These are phyloP conservation scores for Priceomyces castillae DNA, from an alignment of 805 yeast genomes.

Conservation along the genomic window DNA sequence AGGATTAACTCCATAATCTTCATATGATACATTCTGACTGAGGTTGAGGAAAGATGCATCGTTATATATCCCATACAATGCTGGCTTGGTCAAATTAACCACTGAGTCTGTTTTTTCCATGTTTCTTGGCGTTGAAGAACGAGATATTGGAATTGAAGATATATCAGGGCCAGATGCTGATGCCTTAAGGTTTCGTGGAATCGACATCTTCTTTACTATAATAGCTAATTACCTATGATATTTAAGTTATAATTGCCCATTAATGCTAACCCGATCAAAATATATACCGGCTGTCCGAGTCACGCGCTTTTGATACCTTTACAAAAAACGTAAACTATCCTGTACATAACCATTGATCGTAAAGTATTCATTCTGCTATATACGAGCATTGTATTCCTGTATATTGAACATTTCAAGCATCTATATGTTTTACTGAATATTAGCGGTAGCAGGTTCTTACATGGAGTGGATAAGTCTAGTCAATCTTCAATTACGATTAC, in stretches of 20 bases:
- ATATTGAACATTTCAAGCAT: too few relatives aligned
- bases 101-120: slow-evolving; percentile 41
- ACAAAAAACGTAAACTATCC: not conserved
- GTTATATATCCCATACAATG: slow-evolving; percentile 50
- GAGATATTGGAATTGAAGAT: slow-evolving; percentile 13
- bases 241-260: not conserved
- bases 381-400: too few relatives aligned
- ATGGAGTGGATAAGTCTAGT: too few relatives aligned
- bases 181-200: not conserved
- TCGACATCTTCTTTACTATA: not conserved
- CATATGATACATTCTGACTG: slow-evolving; percentile 22
- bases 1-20: slow-evolving; percentile 9
- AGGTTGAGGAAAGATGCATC: slow-evolving; percentile 40
- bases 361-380: too few relatives aligned
- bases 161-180: slow-evolving; percentile 3
- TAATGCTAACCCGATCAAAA: not conserved
- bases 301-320: slow-evolving; percentile 5
- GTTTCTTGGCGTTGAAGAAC: slow-evolving; percentile 19
- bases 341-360: not conserved
- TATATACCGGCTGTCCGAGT: not conserved
- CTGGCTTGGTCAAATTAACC: slow-evolving; percentile 48
- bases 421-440: too few relatives aligned
- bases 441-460: too few relatives aligned
- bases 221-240: not conserved
- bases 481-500: not conserved